A percentile compares a stretch with the other conserved stretches of the same genome.
Conservation (phyloP, 768 basidiomycete genomes). For the Jaapia argillacea region DNA sequence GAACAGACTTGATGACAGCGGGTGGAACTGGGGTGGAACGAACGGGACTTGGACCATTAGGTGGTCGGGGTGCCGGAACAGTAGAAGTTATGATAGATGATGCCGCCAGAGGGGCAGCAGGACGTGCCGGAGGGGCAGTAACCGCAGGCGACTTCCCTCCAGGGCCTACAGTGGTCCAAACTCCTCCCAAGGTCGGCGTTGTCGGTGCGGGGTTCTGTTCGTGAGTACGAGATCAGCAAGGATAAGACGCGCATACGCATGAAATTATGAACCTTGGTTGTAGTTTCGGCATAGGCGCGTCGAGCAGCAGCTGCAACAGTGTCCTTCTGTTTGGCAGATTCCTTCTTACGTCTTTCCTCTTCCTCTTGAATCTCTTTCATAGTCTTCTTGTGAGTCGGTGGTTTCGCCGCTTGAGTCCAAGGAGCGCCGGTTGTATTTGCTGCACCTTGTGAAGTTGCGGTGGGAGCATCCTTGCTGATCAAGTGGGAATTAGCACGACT, state of each 20-base stretch:
- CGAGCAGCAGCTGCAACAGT: constrained; percentile 44
- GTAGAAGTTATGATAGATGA: constrained; percentile 23
- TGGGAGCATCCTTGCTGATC: constrained; percentile 32
- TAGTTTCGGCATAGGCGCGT: constrained; percentile 72
- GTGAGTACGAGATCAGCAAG: constrained; percentile 5
- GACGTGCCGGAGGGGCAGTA: constrained; percentile 19
- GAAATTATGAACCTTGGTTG: constrained; percentile 46
- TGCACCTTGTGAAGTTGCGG: constrained; percentile 20
- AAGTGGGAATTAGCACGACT: constrained; percentile 23
- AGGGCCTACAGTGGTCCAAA: constrained; percentile 85
- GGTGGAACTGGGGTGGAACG: constrained; percentile 10
- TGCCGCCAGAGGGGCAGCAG: constrained; percentile 22
- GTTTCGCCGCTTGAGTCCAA: constrained; percentile 61
- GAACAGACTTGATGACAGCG: constrained; percentile 12
- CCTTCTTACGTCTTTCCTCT: constrained; percentile 79
- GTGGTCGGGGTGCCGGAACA: constrained; percentile 17
- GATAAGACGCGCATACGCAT: constrained; percentile 4
- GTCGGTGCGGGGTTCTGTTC: constrained; percentile 9
- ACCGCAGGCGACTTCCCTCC: constrained; percentile 48
- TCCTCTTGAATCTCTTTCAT: constrained; percentile 99
- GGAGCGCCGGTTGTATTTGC: constrained; percentile 8
- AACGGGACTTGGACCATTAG: constrained; percentile 1
- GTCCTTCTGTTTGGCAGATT: constrained; percentile 46
- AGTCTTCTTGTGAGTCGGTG: constrained; percentile 64
- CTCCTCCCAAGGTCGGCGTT: constrained; percentile 29